Conservation (phyloP, 2,329 filamentous ascomycete genomes). For the Phialophora chinensis region DNA sequence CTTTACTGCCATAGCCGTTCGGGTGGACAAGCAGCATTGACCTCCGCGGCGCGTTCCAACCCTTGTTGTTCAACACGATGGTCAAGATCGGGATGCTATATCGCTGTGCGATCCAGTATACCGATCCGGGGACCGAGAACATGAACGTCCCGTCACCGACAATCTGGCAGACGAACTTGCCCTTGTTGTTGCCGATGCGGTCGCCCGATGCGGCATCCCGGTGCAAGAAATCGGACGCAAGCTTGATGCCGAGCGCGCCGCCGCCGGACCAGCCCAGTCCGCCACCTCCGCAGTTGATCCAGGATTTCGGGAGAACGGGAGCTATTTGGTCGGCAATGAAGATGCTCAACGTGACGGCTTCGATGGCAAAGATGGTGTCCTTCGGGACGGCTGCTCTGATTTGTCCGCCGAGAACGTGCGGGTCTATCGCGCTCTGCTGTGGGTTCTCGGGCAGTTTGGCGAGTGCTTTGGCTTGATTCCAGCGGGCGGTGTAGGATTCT, state of each 20-base stretch:
- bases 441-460: slow-evolving; percentile 60
- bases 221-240: slow-evolving; percentile 64
- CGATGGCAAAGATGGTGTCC: slow-evolving; percentile 76
- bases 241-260: slow-evolving; percentile 75
- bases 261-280: slow-evolving; percentile 83
- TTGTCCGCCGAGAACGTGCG: slow-evolving; percentile 62
- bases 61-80: slow-evolving; percentile 72
- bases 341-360: slow-evolving; percentile 74
- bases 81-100: slow-evolving; percentile 71
- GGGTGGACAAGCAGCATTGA: slow-evolving; percentile 70
- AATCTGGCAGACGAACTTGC: slow-evolving; percentile 67
- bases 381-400: slow-evolving; percentile 63
- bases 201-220: slow-evolving; percentile 44
- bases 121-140: slow-evolving; percentile 68
- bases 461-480: slow-evolving; percentile 64
- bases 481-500: slow-evolving; percentile 62
- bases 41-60: slow-evolving; percentile 70
- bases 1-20: slow-evolving; percentile 65
- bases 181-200: slow-evolving; percentile 49
- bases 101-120: slow-evolving; percentile 71
- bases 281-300: slow-evolving; percentile 81
- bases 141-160: slow-evolving; percentile 72
- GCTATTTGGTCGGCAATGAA: slow-evolving; percentile 75
- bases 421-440: slow-evolving; percentile 65
- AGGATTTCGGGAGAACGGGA: slow-evolving; percentile 70